Evolutionary conservation across 345 rosid species (phyloP).

Genomic region (Lepidium africanum): DNA sequence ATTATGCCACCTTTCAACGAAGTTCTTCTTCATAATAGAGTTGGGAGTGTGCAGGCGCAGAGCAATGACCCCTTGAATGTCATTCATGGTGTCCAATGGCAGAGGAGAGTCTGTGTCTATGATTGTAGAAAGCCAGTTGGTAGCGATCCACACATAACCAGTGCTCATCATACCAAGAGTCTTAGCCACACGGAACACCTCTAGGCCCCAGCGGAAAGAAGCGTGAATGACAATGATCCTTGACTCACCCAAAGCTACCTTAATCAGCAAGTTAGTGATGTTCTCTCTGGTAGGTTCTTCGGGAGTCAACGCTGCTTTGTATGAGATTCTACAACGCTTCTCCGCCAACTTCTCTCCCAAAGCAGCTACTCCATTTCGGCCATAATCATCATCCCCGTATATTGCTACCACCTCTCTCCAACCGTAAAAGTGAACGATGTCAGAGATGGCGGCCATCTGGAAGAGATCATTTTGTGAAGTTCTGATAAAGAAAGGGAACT

Average conservation of each 20-base stretch:
- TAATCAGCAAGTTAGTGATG: slow-evolving; percentile 54
- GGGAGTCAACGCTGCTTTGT: slow-evolving; percentile 57
- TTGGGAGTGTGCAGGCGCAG: slow-evolving; percentile 61
- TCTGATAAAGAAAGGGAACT: slow-evolving; percentile 69
- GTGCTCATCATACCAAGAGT: slow-evolving; percentile 59
- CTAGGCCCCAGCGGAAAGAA: slow-evolving; percentile 38
- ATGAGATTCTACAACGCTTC: slow-evolving; percentile 62
- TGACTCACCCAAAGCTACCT: slow-evolving; percentile 69
- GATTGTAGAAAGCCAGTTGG: slow-evolving; percentile 52
- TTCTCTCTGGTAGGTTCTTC: slow-evolving; percentile 41
- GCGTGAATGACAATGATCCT: slow-evolving; percentile 68
- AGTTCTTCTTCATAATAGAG: slow-evolving; percentile 44
- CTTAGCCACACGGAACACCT: slow-evolving; percentile 49
- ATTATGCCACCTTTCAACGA: slow-evolving; percentile 60
- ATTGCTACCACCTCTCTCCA: slow-evolving; percentile 92
- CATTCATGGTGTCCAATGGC: slow-evolving; percentile 31
- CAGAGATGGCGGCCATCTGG: slow-evolving; percentile 80
- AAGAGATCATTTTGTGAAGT: slow-evolving; percentile 63
- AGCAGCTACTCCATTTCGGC: slow-evolving; percentile 79
- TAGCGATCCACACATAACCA: slow-evolving; percentile 72
- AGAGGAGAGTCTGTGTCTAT: slow-evolving; percentile 45
- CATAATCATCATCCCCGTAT: slow-evolving; percentile 66
- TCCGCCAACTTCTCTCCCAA: slow-evolving; percentile 63
- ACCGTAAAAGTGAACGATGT: slow-evolving; percentile 46
- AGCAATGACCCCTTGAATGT: slow-evolving; percentile 67